Conservation (phyloP, 208 protist species). For the Leishmania guyanensis region DNA sequence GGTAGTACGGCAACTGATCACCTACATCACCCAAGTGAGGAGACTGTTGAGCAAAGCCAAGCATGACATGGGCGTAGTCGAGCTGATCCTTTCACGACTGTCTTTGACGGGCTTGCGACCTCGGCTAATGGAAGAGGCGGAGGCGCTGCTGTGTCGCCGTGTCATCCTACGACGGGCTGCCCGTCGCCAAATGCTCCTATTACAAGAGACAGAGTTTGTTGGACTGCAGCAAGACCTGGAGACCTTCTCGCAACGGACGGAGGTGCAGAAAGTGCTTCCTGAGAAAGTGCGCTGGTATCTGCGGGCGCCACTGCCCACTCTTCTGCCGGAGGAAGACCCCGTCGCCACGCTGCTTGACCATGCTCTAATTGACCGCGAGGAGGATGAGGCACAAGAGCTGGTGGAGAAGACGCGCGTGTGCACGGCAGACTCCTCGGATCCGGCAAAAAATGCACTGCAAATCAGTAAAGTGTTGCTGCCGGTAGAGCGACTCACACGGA, state of each 20-base stretch:
- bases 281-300: constrained; percentile 32
- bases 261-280: constrained; percentile 27
- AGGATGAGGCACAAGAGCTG: constrained; percentile 31
- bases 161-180: constrained; percentile 30
- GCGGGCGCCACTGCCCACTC: constrained; percentile 15
- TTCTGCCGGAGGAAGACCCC: constrained; percentile 18
- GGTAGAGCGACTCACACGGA: constrained; percentile 12
- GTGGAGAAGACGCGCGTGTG: constrained; percentile 20
- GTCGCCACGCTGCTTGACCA: constrained; percentile 36
- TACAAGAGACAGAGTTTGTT: constrained; percentile 29
- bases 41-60: constrained; percentile 19
- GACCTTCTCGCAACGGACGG: constrained; percentile 15
- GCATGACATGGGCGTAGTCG: constrained; percentile 22
- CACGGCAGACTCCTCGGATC: not conserved
- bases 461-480: constrained; percentile 21
- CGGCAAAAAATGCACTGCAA: constrained; percentile 13
- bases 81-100: constrained; percentile 22
- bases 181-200: constrained; percentile 21
- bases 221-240: constrained; percentile 26
- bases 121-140: constrained; percentile 17
- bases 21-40: constrained; percentile 30
- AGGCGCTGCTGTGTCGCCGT: constrained; percentile 27
- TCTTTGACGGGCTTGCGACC: constrained; percentile 18
- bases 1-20: constrained; percentile 22
- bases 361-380: constrained; percentile 32